A percentile compares a stretch with the other conserved stretches of the same genome.
These are phyloP conservation scores for Austroboletus festivus DNA, from an alignment of 768 basidiomycete genomes.

Conservation along the genomic window DNA sequence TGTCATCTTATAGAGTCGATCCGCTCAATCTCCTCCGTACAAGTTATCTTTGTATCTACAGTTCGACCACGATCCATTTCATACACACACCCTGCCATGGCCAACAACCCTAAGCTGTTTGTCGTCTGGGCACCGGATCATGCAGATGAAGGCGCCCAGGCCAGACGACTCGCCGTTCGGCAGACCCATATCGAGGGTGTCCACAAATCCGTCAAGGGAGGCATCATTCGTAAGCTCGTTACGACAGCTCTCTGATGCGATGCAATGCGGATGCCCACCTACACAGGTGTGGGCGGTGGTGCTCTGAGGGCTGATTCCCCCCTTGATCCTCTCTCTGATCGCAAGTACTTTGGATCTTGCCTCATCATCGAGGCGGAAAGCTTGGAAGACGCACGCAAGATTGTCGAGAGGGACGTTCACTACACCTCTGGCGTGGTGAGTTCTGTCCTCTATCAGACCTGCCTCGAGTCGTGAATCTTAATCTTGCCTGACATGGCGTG, in stretches of 20 bases:
- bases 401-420: slow-evolving; percentile 25
- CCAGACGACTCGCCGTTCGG: slow-evolving; percentile 52
- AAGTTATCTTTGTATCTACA: too few species aligned
- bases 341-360: slow-evolving; percentile 58
- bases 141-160: slow-evolving; percentile 51
- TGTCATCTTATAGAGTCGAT: slow-evolving; percentile 3
- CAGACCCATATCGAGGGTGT: slow-evolving; percentile 46
- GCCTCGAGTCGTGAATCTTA: too few species aligned
- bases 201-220: slow-evolving; percentile 34
- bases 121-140: slow-evolving; percentile 68
- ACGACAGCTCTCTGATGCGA: slow-evolving; percentile 8
- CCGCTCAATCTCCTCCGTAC: background rate
- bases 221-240: slow-evolving; percentile 47
- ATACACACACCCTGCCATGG: slow-evolving; percentile 8
- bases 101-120: slow-evolving; percentile 31
- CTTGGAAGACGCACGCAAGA: slow-evolving; percentile 39
- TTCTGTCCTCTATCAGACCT: background rate
- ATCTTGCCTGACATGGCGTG: background rate
- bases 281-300: slow-evolving; percentile 53
- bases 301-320: slow-evolving; percentile 55
- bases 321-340: slow-evolving; percentile 36
- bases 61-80: background rate
- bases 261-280: background rate
- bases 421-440: slow-evolving; percentile 26
- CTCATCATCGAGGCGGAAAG: slow-evolving; percentile 53